Percentiles rank a stretch among this genome's conserved stretches.
Conservation (phyloP, 2,329 filamentous ascomycete genomes). For the Apiospora hydei region DNA sequence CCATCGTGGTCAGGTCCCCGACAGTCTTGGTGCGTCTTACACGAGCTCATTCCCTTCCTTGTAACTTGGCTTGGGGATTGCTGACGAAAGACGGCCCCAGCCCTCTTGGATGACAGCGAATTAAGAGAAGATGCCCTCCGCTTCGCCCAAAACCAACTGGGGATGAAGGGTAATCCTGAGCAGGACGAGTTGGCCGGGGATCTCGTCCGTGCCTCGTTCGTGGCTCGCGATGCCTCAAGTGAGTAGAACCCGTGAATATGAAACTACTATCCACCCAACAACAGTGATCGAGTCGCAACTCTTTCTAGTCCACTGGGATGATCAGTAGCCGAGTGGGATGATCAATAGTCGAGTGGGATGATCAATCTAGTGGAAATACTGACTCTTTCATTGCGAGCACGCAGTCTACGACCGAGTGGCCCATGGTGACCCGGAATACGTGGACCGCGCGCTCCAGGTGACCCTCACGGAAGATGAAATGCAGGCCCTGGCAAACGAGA, state of each 20-base stretch:
- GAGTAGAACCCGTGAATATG: neutral
- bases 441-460: constrained; percentile 40
- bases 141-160: neutral
- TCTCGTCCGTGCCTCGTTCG: constrained; percentile 48
- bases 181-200: constrained; percentile 25
- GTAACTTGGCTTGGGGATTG: neutral
- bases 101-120: neutral
- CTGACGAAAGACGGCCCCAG: neutral
- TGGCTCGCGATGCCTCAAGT: constrained; percentile 48
- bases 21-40: neutral
- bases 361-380: neutral
- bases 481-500: constrained; percentile 45
- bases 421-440: constrained; percentile 33
- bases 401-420: constrained; percentile 47
- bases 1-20: neutral
- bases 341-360: too few relatives aligned
- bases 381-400: neutral
- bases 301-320: too few relatives aligned
- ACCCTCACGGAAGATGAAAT: constrained; percentile 46
- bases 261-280: too few relatives aligned
- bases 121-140: neutral
- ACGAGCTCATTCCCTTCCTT: neutral
- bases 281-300: neutral
- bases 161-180: neutral
- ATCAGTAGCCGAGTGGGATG: too few relatives aligned